phyloP scores from a whole-genome alignment of 108 stramenopile species.

The Schizochytrium sp. region DNA sequence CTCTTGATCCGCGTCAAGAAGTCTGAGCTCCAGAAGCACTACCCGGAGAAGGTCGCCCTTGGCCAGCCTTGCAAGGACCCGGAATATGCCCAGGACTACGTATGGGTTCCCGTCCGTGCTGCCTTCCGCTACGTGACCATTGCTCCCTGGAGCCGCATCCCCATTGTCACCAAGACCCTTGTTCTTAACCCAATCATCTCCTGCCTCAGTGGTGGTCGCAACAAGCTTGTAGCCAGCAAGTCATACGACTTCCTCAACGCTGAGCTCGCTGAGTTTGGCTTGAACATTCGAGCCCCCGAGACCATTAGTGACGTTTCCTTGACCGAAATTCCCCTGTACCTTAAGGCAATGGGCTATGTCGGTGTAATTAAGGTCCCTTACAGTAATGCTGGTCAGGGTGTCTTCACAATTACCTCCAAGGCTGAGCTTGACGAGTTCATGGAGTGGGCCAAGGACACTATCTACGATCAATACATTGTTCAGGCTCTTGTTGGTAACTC shows the following conservation, averaged over 20 bases:
- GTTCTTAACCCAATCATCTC: conserved; percentile 60
- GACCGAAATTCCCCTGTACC: conserved; percentile 61
- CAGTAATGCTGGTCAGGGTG: conserved; percentile 66
- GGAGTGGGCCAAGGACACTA: conserved; percentile 59
- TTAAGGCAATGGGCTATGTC: conserved; percentile 59
- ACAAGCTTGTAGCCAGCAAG: conserved; percentile 65
- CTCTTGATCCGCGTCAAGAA: conserved; percentile 10
- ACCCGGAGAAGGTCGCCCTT: background rate
- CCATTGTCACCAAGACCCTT: conserved; percentile 57
- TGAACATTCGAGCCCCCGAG: conserved; percentile 53
- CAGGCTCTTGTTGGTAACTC: conserved; percentile 64
- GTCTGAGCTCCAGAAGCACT: background rate
- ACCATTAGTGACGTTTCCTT: conserved; percentile 57
- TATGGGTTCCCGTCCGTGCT: conserved; percentile 61
- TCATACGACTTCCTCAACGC: conserved; percentile 63
- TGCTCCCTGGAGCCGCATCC: conserved; percentile 65
- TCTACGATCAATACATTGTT: conserved; percentile 65
- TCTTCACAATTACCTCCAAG: conserved; percentile 65
- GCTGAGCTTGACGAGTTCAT: conserved; percentile 66
- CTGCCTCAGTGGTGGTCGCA: conserved; percentile 66
- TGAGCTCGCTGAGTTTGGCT: conserved; percentile 55
- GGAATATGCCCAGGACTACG: background rate
- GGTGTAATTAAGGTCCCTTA: conserved; percentile 66
- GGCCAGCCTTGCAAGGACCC: conserved; percentile 29
- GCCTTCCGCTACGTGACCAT: conserved; percentile 68